Percentiles rank a stretch among this genome's conserved stretches.
Evolutionary conservation across 176 grass and related monocot genomes (phyloP).

Genomic region (Rhynchospora tenuis): DNA sequence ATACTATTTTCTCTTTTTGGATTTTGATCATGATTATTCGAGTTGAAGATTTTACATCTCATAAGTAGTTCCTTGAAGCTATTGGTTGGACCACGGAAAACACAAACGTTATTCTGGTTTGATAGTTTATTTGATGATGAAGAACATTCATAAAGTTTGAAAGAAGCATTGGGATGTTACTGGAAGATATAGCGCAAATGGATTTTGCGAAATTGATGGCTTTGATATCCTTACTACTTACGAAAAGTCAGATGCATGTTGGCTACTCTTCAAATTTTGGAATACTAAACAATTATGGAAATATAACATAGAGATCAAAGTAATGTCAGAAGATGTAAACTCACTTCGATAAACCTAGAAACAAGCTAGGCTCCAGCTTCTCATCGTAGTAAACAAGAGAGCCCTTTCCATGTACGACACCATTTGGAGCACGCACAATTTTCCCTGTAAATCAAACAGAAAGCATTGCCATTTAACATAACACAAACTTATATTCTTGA

Average conservation of each 20-base stretch:
- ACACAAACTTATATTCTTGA: background rate
- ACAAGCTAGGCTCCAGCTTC: conserved; percentile 56
- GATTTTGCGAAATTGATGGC: background rate
- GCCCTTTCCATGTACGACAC: conserved; percentile 93
- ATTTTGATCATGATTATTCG: too few relatives aligned
- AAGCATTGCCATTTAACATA: background rate
- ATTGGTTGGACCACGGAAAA: too few relatives aligned
- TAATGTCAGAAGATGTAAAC: conserved; percentile 13
- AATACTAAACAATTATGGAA: background rate
- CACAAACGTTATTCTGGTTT: too few relatives aligned
- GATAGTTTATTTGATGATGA: too few relatives aligned
- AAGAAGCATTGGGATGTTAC: background rate
- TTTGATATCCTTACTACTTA: background rate
- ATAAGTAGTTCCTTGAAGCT: too few relatives aligned
- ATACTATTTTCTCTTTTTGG: too few relatives aligned
- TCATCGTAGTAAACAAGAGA: conserved; percentile 80
- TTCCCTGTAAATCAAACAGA: conserved; percentile 58
- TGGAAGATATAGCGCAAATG: background rate
- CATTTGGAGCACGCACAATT: conserved; percentile 83
- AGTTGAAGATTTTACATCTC: too few relatives aligned
- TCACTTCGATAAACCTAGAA: conserved; percentile 85
- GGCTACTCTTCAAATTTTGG: background rate
- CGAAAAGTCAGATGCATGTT: background rate
- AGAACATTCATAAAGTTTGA: background rate
- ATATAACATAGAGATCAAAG: background rate